Evolutionary conservation across 805 yeast species (phyloP).

Genomic region (Saccharomyces paradoxus): DNA sequence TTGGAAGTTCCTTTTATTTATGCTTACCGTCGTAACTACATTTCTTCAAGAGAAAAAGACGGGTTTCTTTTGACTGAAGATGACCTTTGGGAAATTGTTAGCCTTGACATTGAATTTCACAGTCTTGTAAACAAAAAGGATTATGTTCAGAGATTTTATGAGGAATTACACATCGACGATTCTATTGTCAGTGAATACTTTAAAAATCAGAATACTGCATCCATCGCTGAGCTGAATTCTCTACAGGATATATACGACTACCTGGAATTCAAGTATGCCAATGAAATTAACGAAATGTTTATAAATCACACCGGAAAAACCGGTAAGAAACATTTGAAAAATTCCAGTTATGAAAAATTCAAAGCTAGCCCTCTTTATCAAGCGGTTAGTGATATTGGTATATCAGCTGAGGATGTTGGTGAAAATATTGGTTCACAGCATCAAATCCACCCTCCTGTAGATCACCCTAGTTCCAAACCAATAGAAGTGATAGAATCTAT

Average conservation of each 20-base stretch:
- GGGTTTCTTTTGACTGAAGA: slow-evolving; percentile 55
- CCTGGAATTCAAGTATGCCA: slow-evolving; percentile 58
- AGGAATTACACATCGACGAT: slow-evolving; percentile 50
- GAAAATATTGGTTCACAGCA: slow-evolving; percentile 66
- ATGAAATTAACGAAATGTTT: slow-evolving; percentile 33
- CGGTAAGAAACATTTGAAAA: slow-evolving; percentile 52
- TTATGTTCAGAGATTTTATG: slow-evolving; percentile 49
- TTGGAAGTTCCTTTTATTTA: slow-evolving; percentile 92
- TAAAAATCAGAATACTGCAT: slow-evolving; percentile 41
- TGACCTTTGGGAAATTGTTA: slow-evolving; percentile 87
- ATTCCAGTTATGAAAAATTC: slow-evolving; percentile 56
- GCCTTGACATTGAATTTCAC: slow-evolving; percentile 81
- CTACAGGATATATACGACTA: slow-evolving; percentile 79
- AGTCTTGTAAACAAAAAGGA: slow-evolving; percentile 68
- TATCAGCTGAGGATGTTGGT: slow-evolving; percentile 71
- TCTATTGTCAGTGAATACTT: slow-evolving; percentile 49
- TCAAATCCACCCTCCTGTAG: slow-evolving; percentile 65
- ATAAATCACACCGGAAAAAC: slow-evolving; percentile 17
- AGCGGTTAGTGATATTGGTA: slow-evolving; percentile 64
- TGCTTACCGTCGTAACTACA: slow-evolving; percentile 89
- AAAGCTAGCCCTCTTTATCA: slow-evolving; percentile 55
- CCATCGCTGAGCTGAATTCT: slow-evolving; percentile 53
- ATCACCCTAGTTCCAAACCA: slow-evolving; percentile 51
- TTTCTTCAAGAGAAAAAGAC: slow-evolving; percentile 36
- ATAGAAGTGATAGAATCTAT: slow-evolving; percentile 45